Base-by-base conservation (phyloP, 371 early-diverging fungal genomes). In the Mucor circinelloides region DNA sequence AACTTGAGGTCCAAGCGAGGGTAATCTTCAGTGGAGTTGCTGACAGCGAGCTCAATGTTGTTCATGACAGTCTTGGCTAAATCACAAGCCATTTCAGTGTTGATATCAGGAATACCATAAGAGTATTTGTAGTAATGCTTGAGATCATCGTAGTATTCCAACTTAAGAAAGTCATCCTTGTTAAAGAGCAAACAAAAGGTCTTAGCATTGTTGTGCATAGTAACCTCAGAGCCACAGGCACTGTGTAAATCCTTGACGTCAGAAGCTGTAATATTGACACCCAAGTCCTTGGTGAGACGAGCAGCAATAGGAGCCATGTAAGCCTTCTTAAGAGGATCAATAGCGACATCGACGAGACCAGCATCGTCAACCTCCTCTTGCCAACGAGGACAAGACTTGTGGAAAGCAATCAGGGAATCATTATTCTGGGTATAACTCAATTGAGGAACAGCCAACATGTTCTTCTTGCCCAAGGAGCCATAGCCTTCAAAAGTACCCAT, bases 101-200 rank as follows among this genome's bases (percentile, higher is more conserved):
- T 83, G 12, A 83, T 48, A 23, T 63, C 58, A 17, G 59, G 44
- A 52, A 67, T 31, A 21, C 79, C 81, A 58, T 84, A 81, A 12
- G 77, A 65, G 31, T 73, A 80, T 27, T 65, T 76, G 58, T 70
- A 73, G 30, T 80, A 80, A 12, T 79, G 65, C 19, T 70, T 63
- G 17, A 81, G 44, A 63, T 84, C 84, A 19, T 68, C 56, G 9
- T 63, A 46, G 55, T 78, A 84, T 34, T 81, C 82, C 8, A 79
- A 58, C 21, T 54, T 57, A 6, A 69, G 27, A 50, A 78, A 44
- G 2, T 81, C 82, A 6, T 79, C 46, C 28, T 59, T 34, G 7
- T 58, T 66, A 7, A 84, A 62, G 28, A 81, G 40, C 10, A 50
- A 58, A 58, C 84, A 83, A 57, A 81, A 83, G 3, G 71, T 69